Base-by-base conservation (phyloP, 164 flowering plant genomes). In the Hamamelis virginiana region DNA sequence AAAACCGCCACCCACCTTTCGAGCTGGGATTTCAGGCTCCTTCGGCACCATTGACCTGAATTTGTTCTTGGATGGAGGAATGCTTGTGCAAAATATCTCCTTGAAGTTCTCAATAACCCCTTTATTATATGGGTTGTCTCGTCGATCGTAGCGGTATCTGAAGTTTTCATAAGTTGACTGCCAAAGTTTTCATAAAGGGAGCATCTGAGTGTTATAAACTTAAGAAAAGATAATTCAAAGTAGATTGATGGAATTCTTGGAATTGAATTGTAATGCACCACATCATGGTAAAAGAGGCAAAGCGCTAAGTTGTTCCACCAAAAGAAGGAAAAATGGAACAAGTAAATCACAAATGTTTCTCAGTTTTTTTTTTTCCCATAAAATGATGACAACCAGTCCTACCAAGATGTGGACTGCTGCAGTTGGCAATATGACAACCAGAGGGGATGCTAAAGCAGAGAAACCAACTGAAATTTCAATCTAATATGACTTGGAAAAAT, bases 91-190 rank as follows among this genome's bases (percentile, higher is more conserved):
- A 77, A 82, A 80, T 59, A 72, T 58, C 43, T 82, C 86, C 75
- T 44, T 61, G 45, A 80, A 76, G 69, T 82, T 82, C 11, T 59
- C 22, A 1, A 78, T 19, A 44, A 76, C 59, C 52, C 83, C 81
- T 71, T 41, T 77, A 70, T 82, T 70, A 43, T 33, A 82, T 3
- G 83, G 83, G 63, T 82, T 82, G 44, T 28, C 55, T 19, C 67
- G 76, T 25, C 64, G 44, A 28, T 82, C 82, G 50, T 74, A 80
- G 3, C 75, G 74, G 41, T 78, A 76, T 68, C 83, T 74, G 33
- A 82, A 80, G 62, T 80, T 80, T 62, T 80, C 86, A 67, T 82
- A 80, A 2, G 86, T 82, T 4, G 83, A 69, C 86, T 82, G 82
- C 73, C 26, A 64, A 73, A 72, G 18, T 13, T 58, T 1, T 44